Evolutionary conservation across 306 rosid species (phyloP).

Genomic region (Albizia julibrissin): DNA sequence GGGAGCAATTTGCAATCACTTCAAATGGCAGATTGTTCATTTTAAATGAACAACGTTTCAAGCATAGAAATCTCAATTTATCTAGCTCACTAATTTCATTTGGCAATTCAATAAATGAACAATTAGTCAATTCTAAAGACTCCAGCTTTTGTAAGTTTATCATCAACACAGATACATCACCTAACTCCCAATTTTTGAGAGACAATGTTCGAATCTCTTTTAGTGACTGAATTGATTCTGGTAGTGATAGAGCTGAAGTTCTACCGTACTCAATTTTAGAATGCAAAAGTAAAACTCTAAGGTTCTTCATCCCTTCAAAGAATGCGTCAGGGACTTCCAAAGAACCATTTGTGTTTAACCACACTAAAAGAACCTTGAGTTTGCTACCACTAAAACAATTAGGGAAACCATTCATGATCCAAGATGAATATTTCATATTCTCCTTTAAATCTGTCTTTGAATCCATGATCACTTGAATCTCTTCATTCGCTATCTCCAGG

Average conservation of each 20-base stretch:
- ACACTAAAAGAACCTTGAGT: background rate
- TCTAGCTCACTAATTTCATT: background rate
- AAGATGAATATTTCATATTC: constrained; percentile 9
- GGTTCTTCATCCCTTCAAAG: background rate
- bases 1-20: constrained; percentile 22
- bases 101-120: constrained; percentile 36
- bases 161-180: background rate
- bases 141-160: background rate
- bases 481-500: background rate
- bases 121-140: background rate
- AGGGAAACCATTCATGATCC: background rate
- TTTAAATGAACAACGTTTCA: background rate
- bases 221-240: background rate
- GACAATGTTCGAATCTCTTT: background rate
- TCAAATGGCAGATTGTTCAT: background rate
- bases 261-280: background rate
- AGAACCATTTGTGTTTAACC: background rate
- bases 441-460: background rate
- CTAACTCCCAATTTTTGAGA: rapidly evolving
- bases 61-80: constrained; percentile 29
- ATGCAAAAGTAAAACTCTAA: constrained; percentile 10
- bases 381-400: background rate
- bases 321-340: background rate
- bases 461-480: background rate
- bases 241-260: background rate